A percentile compares a stretch with the other conserved stretches of the same genome.
These are phyloP conservation scores for Rhododendron simsii DNA, from an alignment of 148 eudicot genomes.

Conservation along the genomic window DNA sequence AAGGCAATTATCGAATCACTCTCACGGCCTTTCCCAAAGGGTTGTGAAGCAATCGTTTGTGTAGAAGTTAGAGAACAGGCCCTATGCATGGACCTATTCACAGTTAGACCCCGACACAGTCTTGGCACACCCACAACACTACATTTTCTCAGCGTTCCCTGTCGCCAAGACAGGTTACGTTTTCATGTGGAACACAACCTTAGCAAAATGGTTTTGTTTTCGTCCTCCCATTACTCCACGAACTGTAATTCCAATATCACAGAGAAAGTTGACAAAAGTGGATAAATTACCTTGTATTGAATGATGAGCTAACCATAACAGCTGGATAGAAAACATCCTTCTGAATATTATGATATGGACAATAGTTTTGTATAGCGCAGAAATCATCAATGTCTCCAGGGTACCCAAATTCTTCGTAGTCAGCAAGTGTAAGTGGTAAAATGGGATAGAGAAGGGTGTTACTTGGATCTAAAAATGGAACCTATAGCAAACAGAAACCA, in stretches of 20 bases:
- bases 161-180: too few species aligned
- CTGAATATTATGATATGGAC: constrained; percentile 80
- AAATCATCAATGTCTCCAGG: constrained; percentile 79
- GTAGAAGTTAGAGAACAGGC: too few species aligned
- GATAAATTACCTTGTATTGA: constrained; percentile 60
- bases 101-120: too few species aligned
- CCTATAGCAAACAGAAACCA: constrained; percentile 36
- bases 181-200: background rate
- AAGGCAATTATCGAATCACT: too few species aligned
- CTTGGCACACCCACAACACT: too few species aligned
- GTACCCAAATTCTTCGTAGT: constrained; percentile 92
- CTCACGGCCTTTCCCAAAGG: too few species aligned
- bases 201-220: background rate
- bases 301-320: constrained; percentile 69
- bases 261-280: background rate
- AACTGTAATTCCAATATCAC: background rate
- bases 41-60: too few species aligned
- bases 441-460: constrained; percentile 75
- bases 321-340: constrained; percentile 70
- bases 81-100: too few species aligned
- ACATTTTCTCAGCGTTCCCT: too few species aligned
- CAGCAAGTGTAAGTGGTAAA: constrained; percentile 70
- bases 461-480: constrained; percentile 86
- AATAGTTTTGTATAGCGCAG: constrained; percentile 63
- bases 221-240: background rate